Evolutionary conservation across 2,329 filamentous ascomycete species (phyloP), one percentile per base, ranked within the genome.

Genomic region (Gnomoniopsis smithogilvyi): DNA sequence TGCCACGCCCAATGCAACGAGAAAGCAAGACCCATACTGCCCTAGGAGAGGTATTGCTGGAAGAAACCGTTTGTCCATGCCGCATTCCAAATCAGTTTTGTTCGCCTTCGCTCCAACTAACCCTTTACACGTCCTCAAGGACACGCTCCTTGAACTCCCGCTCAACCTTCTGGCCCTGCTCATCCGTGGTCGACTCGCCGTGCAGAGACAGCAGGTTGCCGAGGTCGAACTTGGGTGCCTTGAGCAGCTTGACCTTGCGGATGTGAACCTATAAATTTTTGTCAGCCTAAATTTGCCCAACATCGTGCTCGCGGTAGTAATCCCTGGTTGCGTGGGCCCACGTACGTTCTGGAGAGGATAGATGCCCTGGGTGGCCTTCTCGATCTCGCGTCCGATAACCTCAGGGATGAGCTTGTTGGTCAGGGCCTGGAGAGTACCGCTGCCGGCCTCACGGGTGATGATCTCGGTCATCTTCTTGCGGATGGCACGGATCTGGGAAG

Each of bases 391-490:
- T 72, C 95, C 95, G 78, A 99, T 98, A 70, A 98, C 95, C 85
- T 99, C 95, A 67, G 95, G 95, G 76, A 99, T 98, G 73, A 99
- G 88, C 89, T 99, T 99, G 77, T 91, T 91, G 75, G 92, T 96
- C 72, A 99, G 89, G 86, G 98, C 94, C 71, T 91, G 89, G 68
- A 99, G 88, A 66, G 92, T 96, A 88, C 92, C 96, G 83, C 85
- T 91, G 70, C 90, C 86, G 65, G 95, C 95, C 85, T 99, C 95
- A 72, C 93, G 90, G 80, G 91, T 87, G 80, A 99, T 98, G 81
- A 99, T 98, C 82, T 99, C 95, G 67, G 87, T 90, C 95, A 99
- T 99, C 92, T 99, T 98, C 87, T 93, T 95, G 80, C 95, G 91
- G 80, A 99, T 99, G 70, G 90, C 89, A 69, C 94, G 90, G 80